These are phyloP conservation scores for Malassezia obtusa DNA, from an alignment of 1,284 basidiomycete genomes.

Conservation along the genomic window DNA sequence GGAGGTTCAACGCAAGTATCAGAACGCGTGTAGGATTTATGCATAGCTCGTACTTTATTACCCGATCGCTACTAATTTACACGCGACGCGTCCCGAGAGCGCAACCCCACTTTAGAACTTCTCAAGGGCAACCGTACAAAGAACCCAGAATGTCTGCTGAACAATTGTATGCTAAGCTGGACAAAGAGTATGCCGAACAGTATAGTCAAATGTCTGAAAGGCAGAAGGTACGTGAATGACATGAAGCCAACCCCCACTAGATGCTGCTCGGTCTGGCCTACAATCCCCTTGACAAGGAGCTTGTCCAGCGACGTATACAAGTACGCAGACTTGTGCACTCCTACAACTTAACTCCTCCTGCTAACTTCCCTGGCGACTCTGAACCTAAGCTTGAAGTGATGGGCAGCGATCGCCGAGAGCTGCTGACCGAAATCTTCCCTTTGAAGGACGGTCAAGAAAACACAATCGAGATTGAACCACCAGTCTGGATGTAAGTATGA, in stretches of 20 bases:
- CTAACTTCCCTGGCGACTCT: not conserved
- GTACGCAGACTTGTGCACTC: conserved; percentile 3
- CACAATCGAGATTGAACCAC: conserved; percentile 23
- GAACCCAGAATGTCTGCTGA: conserved; percentile 2
- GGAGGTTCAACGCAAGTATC: not conserved
- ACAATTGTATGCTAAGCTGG: conserved; percentile 8
- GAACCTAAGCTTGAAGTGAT: conserved; percentile 7
- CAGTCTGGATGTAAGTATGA: conserved; percentile 18
- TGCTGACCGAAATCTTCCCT: conserved; percentile 19
- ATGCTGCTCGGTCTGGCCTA: conserved; percentile 7
- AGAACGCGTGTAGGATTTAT: not conserved
- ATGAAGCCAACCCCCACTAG: not conserved
- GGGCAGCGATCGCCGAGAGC: conserved; percentile 11
- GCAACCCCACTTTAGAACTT: not conserved
- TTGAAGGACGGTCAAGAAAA: conserved; percentile 5
- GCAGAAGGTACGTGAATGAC: conserved; percentile 13
- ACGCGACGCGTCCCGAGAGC: not conserved
- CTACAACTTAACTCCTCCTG: conserved; percentile 6
- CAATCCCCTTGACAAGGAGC: conserved; percentile 3
- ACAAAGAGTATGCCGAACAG: conserved; percentile 12
- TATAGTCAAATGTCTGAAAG: conserved; percentile 8
- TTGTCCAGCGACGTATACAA: not conserved
- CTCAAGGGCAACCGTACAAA: not conserved
- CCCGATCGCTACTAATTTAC: not conserved
- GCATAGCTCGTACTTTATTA: not conserved